Percentiles rank a stretch among this genome's conserved stretches.
phyloP scores from a whole-genome alignment of 805 yeast species.

The Ogataea henricii region DNA sequence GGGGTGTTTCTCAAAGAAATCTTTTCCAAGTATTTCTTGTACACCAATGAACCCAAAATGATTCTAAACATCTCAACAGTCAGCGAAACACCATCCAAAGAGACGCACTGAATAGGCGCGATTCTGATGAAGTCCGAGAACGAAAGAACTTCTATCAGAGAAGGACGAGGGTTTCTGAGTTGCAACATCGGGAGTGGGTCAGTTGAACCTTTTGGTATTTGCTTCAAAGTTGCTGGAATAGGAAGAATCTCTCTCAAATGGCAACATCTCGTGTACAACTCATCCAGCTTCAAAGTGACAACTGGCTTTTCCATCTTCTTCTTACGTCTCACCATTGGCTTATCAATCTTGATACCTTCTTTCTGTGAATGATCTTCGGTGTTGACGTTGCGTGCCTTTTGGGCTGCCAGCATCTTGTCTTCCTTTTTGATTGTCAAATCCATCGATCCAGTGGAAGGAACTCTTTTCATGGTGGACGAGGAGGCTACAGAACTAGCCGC shows the following conservation, averaged over 20 bases:
- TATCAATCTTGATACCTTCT: slow-evolving; percentile 58
- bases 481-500: slow-evolving; percentile 13
- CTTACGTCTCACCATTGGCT: slow-evolving; percentile 54
- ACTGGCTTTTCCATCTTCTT: slow-evolving; percentile 39
- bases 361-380: slow-evolving; percentile 21
- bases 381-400: slow-evolving; percentile 28
- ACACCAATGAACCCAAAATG: slow-evolving; percentile 67
- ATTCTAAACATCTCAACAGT: slow-evolving; percentile 76
- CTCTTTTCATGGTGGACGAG: slow-evolving; percentile 21
- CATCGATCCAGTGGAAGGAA: slow-evolving; percentile 19
- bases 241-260: slow-evolving; percentile 91
- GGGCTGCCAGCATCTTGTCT: slow-evolving; percentile 34
- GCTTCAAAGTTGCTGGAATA: slow-evolving; percentile 84
- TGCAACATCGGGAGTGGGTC: slow-evolving; percentile 74
- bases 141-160: slow-evolving; percentile 82
- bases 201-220: slow-evolving; percentile 73
- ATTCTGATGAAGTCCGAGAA: slow-evolving; percentile 86
- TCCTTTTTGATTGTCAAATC: slow-evolving; percentile 33
- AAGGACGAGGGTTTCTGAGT: slow-evolving; percentile 84
- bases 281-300: slow-evolving; percentile 54
- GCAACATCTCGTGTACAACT: slow-evolving; percentile 88
- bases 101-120: slow-evolving; percentile 75
- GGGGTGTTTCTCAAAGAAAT: slow-evolving; percentile 78
- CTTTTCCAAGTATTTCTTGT: slow-evolving; percentile 67
- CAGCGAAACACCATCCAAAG: slow-evolving; percentile 77